Conservation (phyloP, 1,139 yeast species). For the Blastobotrys proliferans region DNA sequence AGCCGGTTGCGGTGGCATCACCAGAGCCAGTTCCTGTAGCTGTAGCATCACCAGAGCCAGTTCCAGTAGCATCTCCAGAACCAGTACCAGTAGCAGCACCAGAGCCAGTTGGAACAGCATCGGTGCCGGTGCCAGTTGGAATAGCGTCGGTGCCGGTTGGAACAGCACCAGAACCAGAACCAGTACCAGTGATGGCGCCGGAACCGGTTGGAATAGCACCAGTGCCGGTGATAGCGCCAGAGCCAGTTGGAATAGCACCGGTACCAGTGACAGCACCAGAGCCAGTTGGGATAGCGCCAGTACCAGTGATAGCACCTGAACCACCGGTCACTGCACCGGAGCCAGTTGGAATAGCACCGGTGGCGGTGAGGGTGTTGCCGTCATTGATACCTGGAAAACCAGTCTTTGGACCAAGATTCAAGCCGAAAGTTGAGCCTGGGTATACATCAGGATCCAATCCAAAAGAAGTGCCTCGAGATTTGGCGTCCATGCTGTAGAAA, state of each 20-base stretch:
- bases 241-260: background rate
- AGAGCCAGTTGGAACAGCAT: background rate
- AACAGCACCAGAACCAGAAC: background rate
- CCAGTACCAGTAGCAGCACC: background rate
- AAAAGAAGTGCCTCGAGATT: constrained; percentile 10
- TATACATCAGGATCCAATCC: constrained; percentile 8
- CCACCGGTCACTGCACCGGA: background rate
- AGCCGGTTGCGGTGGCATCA: background rate
- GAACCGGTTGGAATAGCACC: background rate
- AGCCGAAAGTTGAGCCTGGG: constrained; percentile 12
- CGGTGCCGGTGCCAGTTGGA: background rate
- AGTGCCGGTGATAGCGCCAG: background rate
- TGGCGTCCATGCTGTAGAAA: constrained; percentile 9
- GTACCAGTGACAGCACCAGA: background rate
- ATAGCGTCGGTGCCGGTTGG: background rate
- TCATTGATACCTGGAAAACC: background rate
- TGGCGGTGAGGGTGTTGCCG: background rate
- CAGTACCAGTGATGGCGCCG: background rate
- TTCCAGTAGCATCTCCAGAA: background rate
- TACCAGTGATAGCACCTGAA: background rate
- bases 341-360: background rate
- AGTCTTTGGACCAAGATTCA: constrained; percentile 12
- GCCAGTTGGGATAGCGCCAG: background rate
- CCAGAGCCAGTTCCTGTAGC: background rate
- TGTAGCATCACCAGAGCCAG: background rate